A percentile compares a stretch with the other conserved stretches of the same genome.
These are phyloP conservation scores for Persicaria tinctoria DNA, from an alignment of 148 eudicot species.

Conservation along the genomic window DNA sequence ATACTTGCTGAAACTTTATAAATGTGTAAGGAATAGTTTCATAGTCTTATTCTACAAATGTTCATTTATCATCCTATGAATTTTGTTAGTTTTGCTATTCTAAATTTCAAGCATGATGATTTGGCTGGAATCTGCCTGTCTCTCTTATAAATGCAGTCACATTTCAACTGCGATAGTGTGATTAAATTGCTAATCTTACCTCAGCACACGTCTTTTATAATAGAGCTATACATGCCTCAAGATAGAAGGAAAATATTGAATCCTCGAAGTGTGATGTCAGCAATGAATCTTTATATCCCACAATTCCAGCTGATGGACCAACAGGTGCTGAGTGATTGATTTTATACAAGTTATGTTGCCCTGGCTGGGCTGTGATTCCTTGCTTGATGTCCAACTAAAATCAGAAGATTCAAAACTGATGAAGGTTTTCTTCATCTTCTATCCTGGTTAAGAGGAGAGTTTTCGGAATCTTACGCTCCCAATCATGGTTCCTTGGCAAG, in stretches of 20 bases:
- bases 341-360: background rate
- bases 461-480: slow-evolving; percentile 48
- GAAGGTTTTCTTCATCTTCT: slow-evolving; percentile 53
- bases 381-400: background rate
- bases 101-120: background rate
- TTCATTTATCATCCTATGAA: background rate
- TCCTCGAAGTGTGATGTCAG: slow-evolving; percentile 67
- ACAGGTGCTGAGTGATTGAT: slow-evolving; percentile 43
- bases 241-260: slow-evolving; percentile 40
- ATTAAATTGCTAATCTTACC: background rate
- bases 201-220: slow-evolving; percentile 11
- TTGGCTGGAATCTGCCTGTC: background rate
- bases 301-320: slow-evolving; percentile 61
- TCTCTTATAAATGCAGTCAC: background rate
- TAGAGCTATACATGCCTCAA: slow-evolving; percentile 47
- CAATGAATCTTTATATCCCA: slow-evolving; percentile 54
- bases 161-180: too few relatives aligned
- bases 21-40: background rate
- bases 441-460: slow-evolving; percentile 78
- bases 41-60: background rate
- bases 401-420: background rate
- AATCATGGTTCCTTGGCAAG: slow-evolving; percentile 30
- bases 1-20: too few relatives aligned
- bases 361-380: background rate
- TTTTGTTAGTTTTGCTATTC: slow-evolving; percentile 1